Evolutionary conservation across 345 rosid species (phyloP), one percentile per base, ranked within the genome.

Genomic region (Gossypium mustelinum): DNA sequence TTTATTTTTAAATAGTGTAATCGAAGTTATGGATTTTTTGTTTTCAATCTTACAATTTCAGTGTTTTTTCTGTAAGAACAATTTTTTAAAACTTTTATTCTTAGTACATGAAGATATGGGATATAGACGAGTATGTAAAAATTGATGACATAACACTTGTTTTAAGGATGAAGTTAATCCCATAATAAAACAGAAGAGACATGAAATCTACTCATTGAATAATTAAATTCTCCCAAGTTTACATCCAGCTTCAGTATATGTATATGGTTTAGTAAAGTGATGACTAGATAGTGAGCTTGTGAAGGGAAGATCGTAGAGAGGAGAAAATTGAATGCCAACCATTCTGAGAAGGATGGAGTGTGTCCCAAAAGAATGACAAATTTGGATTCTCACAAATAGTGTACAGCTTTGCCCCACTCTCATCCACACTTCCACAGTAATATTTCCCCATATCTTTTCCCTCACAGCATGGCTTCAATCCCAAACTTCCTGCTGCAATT

Each of bases 331-430:
- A 48, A 13, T 11, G 77, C 89, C 92, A 87, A 2, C 89, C 92
- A 48, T 47, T 78, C 48, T 88, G 88, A 0, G 90, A 72, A 72
- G 87, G 88, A 24, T 88, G 92, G 0, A 82, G 45, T 25, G 29
- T 24, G 76, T 88, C 92, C 87, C 90, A 86, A 55, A 84, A 88
- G 70, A 88, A 68, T 2, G 85, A 79, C 9, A 24, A 44, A 73
- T 82, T 72, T 0, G 89, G 85, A 13, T 87, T 68, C 9, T 74
- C n/a, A 75, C 90, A 89, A 0, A 84, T 57, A 22, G 7, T 52
- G 44, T 84, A 85, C 75, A 57, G 81, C 78, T 80, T 82, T 25
- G 67, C 71, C 57, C 87, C 87, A 60, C 59, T 80, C 12, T 58
- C 45, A 18, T 80, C 87, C 3, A 77, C 16, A 65, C 73, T 73